Evolutionary conservation across 345 rosid species (phyloP), one percentile per base, ranked within the genome.

Genomic region (Lumnitzera littorea): DNA sequence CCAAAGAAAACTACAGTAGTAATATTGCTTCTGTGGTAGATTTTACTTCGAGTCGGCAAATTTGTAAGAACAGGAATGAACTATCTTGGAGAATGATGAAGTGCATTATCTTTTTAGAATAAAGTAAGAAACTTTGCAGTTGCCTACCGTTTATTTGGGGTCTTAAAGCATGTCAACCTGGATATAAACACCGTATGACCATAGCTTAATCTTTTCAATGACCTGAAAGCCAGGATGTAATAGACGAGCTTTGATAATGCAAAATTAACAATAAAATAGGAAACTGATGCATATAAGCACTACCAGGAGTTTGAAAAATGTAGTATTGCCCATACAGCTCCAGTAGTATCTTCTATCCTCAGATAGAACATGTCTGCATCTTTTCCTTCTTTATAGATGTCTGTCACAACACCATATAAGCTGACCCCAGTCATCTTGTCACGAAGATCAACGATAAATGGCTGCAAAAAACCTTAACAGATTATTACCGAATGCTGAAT

Each of bases 351-450:
- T 66, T 86, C 82, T 31, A 94, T 71, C 71, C 73, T 79, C 67
- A 94, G 55, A 24, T 81, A 84, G 70, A 90, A 88, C 10, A 81
- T 69, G 60, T 73, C 76, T 50, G 64, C n/a, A 48, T 66, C 64
- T n/a, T 75, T 79, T 64, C 61, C 63, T 71, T 84, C 88, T 61
- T 74, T 53, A 51, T 46, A 67, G 12, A 83, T 60, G 46, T 90
- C 89, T 55, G 65, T 66, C 57, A 90, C 87, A 47, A 84, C 66
- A 20, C 92, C 95, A 68, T 86, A 90, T 51, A 94, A 89, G 74
- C 92, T 88, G 81, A 94, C 61, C 50, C 95, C 78, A 48, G 82
- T 76, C 86, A 89, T 94, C 87, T 86, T 94, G 74, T 83, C 86
- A 0, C 72, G 76, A 66, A 88, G 89, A 63, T 88, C 91, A 2